Percentiles rank a stretch among this genome's conserved stretches.
phyloP scores from a whole-genome alignment of 2,329 filamentous ascomycete genomes.

The Diaporthe sp. region DNA sequence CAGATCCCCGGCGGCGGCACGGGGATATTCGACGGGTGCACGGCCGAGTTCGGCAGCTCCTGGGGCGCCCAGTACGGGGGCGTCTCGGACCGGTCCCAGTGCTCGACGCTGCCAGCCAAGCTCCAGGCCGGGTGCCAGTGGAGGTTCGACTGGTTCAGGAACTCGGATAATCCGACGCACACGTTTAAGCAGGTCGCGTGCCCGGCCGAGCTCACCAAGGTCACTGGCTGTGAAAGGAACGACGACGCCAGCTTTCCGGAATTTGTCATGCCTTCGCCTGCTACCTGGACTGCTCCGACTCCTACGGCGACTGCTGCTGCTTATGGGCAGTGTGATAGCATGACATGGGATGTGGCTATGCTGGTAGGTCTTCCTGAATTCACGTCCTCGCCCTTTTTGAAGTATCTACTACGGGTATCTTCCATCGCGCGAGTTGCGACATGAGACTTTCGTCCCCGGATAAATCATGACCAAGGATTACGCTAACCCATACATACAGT shows the following conservation, averaged over 20 bases:
- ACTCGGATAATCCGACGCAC: slow-evolving; percentile 59
- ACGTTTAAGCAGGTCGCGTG: slow-evolving; percentile 59
- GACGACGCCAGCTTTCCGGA: slow-evolving; percentile 35
- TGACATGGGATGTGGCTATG: slow-evolving; percentile 33
- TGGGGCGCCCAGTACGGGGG: slow-evolving; percentile 56
- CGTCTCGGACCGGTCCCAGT: slow-evolving; percentile 52
- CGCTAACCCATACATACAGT: neutral
- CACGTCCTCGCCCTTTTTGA: accelerated
- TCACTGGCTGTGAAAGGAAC: slow-evolving; percentile 47
- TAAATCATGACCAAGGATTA: neutral
- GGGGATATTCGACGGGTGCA: slow-evolving; percentile 54
- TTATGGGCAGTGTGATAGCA: slow-evolving; percentile 33
- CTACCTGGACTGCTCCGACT: slow-evolving; percentile 29
- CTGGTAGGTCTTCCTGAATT: neutral
- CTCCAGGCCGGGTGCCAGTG: slow-evolving; percentile 61
- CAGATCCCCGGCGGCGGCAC: slow-evolving; percentile 66
- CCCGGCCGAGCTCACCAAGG: slow-evolving; percentile 53
- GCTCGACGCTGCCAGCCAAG: slow-evolving; percentile 54
- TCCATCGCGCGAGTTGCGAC: no score
- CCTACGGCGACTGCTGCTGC: slow-evolving; percentile 33
- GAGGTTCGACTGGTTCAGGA: slow-evolving; percentile 64
- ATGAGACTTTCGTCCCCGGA: accelerated
- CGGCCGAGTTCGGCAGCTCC: slow-evolving; percentile 8
- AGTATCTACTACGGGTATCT: neutral
- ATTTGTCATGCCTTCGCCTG: slow-evolving; percentile 30